Evolutionary conservation across 2,329 filamentous ascomycete genomes (phyloP).

Genomic region (Blastomyces silverae): DNA sequence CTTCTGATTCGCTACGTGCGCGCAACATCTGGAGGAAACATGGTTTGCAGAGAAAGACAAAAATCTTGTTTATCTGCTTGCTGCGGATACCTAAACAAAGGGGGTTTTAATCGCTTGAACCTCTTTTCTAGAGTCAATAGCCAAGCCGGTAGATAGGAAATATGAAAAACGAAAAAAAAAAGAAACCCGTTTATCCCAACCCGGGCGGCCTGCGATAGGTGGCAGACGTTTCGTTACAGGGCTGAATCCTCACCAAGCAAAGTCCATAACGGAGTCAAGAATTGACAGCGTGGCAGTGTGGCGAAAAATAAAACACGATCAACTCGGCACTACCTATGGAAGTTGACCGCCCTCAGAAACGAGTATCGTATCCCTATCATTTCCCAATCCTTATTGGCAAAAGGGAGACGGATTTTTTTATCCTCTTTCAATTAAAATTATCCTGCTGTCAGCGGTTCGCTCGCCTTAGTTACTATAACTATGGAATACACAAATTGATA

Average conservation of each 20-base stretch:
- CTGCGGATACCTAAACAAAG: background rate
- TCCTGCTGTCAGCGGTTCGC: no score
- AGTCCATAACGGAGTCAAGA: background rate
- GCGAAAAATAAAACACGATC: background rate
- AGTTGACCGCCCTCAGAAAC: no score
- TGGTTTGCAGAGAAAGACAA: background rate
- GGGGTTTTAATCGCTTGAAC: background rate
- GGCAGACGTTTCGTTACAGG: background rate
- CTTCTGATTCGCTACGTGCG: background rate
- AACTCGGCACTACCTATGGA: background rate
- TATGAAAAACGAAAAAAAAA: no score
- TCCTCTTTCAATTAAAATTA: no score
- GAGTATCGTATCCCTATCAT: no score
- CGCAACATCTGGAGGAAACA: background rate
- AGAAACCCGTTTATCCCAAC: background rate
- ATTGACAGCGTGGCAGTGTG: conserved; percentile 13
- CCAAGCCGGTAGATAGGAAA: background rate
- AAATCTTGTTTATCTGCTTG: background rate
- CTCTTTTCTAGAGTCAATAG: no score
- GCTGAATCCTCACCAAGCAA: background rate
- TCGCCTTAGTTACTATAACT: no score
- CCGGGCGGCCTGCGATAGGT: background rate
- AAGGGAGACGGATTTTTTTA: no score
- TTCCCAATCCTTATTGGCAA: no score
- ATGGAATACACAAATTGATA: no score